Conservation (phyloP, 2,329 filamentous ascomycete species). For the Monosporascus sp. region DNA sequence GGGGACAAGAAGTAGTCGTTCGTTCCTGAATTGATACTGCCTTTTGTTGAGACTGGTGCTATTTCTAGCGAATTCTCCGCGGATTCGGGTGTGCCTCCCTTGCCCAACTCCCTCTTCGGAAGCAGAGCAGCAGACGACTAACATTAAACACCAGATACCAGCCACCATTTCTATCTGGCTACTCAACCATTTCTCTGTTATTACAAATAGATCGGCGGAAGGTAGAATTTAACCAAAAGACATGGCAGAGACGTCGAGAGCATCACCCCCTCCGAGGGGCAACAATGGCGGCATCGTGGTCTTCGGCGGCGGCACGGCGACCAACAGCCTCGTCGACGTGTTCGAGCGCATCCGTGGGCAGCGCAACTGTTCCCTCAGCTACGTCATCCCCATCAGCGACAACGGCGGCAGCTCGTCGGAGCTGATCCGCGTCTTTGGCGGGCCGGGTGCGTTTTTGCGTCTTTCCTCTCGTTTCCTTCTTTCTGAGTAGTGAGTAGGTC, state of each 20-base stretch:
- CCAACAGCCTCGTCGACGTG: conserved; percentile 88
- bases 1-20: too few relatives aligned
- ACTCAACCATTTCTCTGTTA: too few relatives aligned
- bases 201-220: not conserved
- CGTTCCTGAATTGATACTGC: too few relatives aligned
- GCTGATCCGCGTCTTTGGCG: conserved; percentile 88
- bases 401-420: conserved; percentile 94
- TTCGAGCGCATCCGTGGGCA: conserved; percentile 64
- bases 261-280: conserved; percentile 23
- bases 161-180: too few relatives aligned
- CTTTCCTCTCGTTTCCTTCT: not conserved
- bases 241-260: not conserved
- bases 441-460: conserved; percentile 58
- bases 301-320: conserved; percentile 90
- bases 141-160: too few relatives aligned
- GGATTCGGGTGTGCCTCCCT: too few relatives aligned
- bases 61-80: too few relatives aligned
- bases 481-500: not conserved
- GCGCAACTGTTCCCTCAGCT: conserved; percentile 65
- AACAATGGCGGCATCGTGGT: conserved; percentile 58
- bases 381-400: conserved; percentile 92
- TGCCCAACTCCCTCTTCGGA: too few relatives aligned
- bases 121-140: too few relatives aligned
- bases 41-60: too few relatives aligned
- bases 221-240: not conserved